Base-by-base conservation (phyloP, 805 yeast species). In the Wickerhamiella kurtzmanii region DNA sequence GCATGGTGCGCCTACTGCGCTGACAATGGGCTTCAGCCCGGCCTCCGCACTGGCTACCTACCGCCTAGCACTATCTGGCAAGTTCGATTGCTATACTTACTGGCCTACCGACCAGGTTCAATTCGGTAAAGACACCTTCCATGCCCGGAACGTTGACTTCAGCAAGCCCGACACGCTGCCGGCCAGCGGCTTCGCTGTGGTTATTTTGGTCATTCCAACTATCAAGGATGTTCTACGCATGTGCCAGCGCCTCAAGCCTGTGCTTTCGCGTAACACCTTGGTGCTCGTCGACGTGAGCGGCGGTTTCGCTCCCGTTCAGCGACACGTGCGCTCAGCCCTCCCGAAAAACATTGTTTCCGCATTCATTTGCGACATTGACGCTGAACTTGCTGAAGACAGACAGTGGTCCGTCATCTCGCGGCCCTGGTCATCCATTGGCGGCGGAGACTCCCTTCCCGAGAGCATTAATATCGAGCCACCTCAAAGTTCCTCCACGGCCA, bases 11-110 rank as follows among this genome's bases (percentile, higher is more conserved):
- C 52, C 48, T 11, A 41, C 54, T 9, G 49, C 48, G 15, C 50
- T 57, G 17, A 48, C 56, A n/a, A 56, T 56, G 50, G 60, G 60
- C 16, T 50, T 57, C 47, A 48, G 52, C 41, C 57, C 60, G 35
- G 50, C 57, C 3, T 50, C 59, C 11, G 59, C 60, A n/a, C 51
- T 53, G 18, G 50, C 53, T 9, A 51, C 60, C 20, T 57, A 58
- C 58, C 51, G 57, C 19, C 51, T 57, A 18, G 49, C 54, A 15
- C 39, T 19, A 25, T 48, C 56, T n/a, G 42, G 41, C 18, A 40
- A 38, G 41, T 50, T 49, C 45, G 48, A 54, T 20, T 49, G 51
- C 16, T 48, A 48, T 45, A 56, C 60, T 11, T 55, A 57, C 46
- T 57, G 60, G 60, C 60, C 60, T 15, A 45, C 51, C 15, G 49